These are phyloP conservation scores for Penicillium sp. DNA, from an alignment of 2,329 filamentous ascomycete species.

Conservation along the genomic window DNA sequence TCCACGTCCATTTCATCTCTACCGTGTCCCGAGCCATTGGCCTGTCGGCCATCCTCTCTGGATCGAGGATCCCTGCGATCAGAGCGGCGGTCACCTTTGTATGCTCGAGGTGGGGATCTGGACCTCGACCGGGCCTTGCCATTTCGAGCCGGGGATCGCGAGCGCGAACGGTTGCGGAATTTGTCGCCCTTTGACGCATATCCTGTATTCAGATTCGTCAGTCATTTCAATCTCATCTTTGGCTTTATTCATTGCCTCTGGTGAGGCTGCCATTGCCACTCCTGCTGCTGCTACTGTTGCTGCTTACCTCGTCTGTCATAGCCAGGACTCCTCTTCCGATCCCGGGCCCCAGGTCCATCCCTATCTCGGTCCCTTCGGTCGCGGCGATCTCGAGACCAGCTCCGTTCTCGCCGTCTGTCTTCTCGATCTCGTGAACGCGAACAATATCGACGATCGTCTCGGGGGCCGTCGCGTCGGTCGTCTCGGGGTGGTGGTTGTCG, in stretches of 20 bases:
- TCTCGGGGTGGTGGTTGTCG: constrained; percentile 43
- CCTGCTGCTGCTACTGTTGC: neutral
- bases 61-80: constrained; percentile 34
- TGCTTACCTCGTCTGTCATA: constrained; percentile 45
- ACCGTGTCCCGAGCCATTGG: constrained; percentile 20
- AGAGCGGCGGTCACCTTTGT: constrained; percentile 37
- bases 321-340: constrained; percentile 44
- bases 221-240: neutral
- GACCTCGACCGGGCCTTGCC: constrained; percentile 38
- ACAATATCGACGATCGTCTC: constrained; percentile 46
- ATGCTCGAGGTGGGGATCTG: constrained; percentile 39
- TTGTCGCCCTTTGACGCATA: constrained; percentile 36
- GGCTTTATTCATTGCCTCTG: neutral
- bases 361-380: constrained; percentile 40
- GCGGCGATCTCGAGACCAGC: constrained; percentile 48
- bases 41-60: constrained; percentile 27
- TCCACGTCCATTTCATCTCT: constrained; percentile 42
- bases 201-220: constrained; percentile 22
- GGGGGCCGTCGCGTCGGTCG: constrained; percentile 42
- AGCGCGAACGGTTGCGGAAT: constrained; percentile 42
- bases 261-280: too few relatives aligned
- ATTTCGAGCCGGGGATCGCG: constrained; percentile 39
- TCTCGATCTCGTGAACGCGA: constrained; percentile 45
- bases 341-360: constrained; percentile 43
- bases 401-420: constrained; percentile 47